Conservation (phyloP, 305 asterid genomes). For the Fraxinus greggii region DNA sequence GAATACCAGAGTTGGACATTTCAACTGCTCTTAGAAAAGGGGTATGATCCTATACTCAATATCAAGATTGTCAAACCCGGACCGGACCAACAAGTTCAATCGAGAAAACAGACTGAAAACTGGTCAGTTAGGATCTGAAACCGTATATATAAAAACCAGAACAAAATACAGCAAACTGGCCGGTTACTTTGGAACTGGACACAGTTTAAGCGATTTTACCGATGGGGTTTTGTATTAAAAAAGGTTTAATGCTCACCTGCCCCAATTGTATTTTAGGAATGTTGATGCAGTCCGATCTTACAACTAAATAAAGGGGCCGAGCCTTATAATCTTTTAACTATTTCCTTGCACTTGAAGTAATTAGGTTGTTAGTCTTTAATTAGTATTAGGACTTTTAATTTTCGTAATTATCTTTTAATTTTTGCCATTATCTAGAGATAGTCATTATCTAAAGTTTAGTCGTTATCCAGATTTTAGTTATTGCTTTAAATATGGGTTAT, state of each 20-base stretch:
- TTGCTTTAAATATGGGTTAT: not conserved
- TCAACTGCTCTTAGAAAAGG: not conserved
- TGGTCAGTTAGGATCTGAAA: not conserved
- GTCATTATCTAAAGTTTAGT: not conserved
- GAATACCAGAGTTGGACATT: not conserved
- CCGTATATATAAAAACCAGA: not conserved
- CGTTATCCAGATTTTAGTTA: not conserved
- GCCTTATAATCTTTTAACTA: not conserved
- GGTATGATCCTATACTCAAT: not conserved
- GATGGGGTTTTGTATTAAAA: not conserved
- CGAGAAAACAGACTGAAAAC: not conserved
- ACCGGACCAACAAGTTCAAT: not conserved
- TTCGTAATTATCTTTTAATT: not conserved
- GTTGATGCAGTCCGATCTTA: not conserved
- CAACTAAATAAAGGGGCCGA: not conserved
- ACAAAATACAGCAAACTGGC: not conserved
- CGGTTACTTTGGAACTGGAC: not conserved
- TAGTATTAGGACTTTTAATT: not conserved
- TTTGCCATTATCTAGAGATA: no score
- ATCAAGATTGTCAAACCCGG: not conserved
- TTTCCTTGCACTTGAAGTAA: not conserved
- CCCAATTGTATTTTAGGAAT: not conserved
- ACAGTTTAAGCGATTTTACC: not conserved
- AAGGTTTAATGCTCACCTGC: not conserved
- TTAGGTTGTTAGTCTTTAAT: not conserved